phyloP scores from a whole-genome alignment of 306 rosid genomes.

The Crataegus laevigata region DNA sequence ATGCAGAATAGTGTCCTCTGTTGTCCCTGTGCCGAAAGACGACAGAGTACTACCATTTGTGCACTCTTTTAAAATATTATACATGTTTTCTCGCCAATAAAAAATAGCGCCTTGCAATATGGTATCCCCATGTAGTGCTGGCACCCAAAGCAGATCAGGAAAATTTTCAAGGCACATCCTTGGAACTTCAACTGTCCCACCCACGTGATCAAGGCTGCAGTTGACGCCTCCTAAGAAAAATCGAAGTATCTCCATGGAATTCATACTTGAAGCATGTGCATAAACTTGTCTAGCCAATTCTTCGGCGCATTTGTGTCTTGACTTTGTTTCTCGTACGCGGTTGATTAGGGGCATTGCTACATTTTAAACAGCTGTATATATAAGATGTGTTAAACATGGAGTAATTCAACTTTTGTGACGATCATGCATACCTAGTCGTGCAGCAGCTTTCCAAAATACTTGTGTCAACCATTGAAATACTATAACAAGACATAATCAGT shows the following conservation, averaged over 20 bases:
- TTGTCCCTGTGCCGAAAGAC: no score
- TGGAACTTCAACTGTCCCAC: conserved; percentile 31
- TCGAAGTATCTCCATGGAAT: not conserved
- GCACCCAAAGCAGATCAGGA: conserved; percentile 36
- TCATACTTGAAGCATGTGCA: conserved; percentile 11
- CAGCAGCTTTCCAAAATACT: not conserved
- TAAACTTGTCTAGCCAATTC: conserved; percentile 26
- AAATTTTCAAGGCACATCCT: conserved; percentile 24
- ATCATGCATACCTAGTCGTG: no score
- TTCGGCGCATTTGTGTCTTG: conserved; percentile 24
- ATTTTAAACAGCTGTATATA: no score
- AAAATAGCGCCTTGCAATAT: conserved; percentile 12
- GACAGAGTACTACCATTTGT: not conserved
- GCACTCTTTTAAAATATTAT: conserved; percentile 26
- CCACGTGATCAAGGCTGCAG: conserved; percentile 7
- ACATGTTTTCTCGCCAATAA: conserved; percentile 36
- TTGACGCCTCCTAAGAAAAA: no score
- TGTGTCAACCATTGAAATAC: not conserved
- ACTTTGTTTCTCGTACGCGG: not conserved
- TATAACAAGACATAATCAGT: not conserved
- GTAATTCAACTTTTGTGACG: no score
- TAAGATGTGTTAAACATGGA: no score
- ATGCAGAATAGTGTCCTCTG: no score
- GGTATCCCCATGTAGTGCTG: conserved; percentile 15
- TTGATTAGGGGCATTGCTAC: no score